phyloP scores from a whole-genome alignment of 2,329 filamentous ascomycete species.

The Talaromyces pinophilus region DNA sequence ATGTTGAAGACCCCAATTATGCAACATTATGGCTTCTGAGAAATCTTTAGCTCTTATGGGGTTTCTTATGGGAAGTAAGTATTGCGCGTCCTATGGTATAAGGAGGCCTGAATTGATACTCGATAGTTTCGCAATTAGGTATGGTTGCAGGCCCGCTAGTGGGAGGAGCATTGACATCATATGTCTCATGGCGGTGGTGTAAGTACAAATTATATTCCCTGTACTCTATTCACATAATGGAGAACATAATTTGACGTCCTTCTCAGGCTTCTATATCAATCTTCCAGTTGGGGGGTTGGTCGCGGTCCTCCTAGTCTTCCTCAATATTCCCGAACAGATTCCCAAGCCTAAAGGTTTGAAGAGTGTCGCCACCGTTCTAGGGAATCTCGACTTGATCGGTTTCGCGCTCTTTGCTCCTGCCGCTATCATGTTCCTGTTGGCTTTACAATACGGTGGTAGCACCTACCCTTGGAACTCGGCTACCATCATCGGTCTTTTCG shows the following conservation, averaged over 20 bases:
- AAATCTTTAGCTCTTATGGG: conserved; percentile 18
- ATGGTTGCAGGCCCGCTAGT: conserved; percentile 39
- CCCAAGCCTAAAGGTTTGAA: conserved; percentile 25
- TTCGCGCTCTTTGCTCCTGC: conserved; percentile 41
- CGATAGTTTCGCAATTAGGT: conserved; percentile 24
- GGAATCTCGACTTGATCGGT: conserved; percentile 47
- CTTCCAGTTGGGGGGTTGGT: conserved; percentile 40
- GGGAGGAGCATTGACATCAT: conserved; percentile 45
- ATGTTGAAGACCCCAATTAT: background rate
- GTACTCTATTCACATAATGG: too few species aligned
- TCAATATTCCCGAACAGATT: conserved; percentile 32
- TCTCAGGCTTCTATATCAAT: conserved; percentile 43
- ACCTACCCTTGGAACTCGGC: conserved; percentile 41
- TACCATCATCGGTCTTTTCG: conserved; percentile 50
- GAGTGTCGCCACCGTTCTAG: conserved; percentile 2
- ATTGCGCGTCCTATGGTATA: background rate
- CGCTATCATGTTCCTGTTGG: conserved; percentile 48
- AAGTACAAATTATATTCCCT: too few species aligned
- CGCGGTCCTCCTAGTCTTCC: conserved; percentile 35
- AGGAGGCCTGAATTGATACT: background rate
- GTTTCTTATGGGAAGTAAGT: conserved; percentile 29
- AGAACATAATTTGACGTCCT: too few species aligned
- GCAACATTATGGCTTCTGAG: background rate
- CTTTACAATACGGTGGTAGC: conserved; percentile 49
- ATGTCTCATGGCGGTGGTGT: conserved; percentile 44